Conservation (phyloP, 371 early-diverging fungal species). For the Haplosporangium sp. region DNA sequence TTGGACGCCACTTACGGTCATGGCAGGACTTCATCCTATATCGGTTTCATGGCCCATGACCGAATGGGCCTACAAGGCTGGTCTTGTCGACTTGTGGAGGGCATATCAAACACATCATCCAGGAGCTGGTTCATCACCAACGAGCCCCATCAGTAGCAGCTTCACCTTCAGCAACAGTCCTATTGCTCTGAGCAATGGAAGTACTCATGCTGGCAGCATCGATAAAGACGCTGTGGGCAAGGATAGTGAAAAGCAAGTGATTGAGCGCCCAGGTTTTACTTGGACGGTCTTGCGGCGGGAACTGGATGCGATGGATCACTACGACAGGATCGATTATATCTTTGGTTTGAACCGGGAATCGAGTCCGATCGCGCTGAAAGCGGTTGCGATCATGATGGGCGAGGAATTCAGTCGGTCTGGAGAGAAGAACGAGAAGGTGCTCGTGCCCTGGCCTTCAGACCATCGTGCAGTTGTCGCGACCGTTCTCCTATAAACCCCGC, state of each 20-base stretch:
- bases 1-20: slow-evolving; percentile 47
- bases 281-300: slow-evolving; percentile 31
- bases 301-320: slow-evolving; percentile 34
- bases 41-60: slow-evolving; percentile 46
- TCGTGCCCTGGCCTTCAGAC: slow-evolving; percentile 54
- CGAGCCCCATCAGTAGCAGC: slow-evolving; percentile 2
- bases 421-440: slow-evolving; percentile 43
- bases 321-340: slow-evolving; percentile 56
- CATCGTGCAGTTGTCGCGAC: slow-evolving; percentile 55
- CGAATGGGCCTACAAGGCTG: slow-evolving; percentile 32
- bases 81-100: slow-evolving; percentile 52
- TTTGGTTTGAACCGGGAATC: slow-evolving; percentile 43
- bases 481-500: slow-evolving; percentile 26
- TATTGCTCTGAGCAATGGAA: background rate
- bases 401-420: slow-evolving; percentile 29
- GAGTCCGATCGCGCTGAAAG: slow-evolving; percentile 49
- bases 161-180: background rate
- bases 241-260: slow-evolving; percentile 14
- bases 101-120: slow-evolving; percentile 15
- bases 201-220: background rate
- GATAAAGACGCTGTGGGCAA: background rate
- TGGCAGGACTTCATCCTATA: slow-evolving; percentile 50
- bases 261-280: slow-evolving; percentile 39
- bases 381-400: slow-evolving; percentile 35
- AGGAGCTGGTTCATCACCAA: slow-evolving; percentile 6